Percentiles rank a stretch among this genome's conserved stretches.
Conservation (phyloP, 495 filamentous ascomycete species). For the Neurospora hispaniola region DNA sequence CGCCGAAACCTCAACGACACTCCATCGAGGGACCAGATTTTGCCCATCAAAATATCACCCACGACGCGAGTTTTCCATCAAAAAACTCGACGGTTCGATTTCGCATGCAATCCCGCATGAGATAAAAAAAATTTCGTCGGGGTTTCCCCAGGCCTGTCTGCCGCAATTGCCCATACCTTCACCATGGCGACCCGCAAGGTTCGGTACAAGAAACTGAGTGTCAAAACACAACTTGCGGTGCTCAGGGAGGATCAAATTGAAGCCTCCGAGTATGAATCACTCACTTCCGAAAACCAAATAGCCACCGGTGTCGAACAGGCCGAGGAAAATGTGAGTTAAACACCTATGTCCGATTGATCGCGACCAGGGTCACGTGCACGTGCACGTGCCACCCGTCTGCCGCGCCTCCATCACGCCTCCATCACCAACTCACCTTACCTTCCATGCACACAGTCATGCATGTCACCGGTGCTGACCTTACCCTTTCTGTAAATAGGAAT, state of each 20-base stretch:
- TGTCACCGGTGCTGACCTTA: slow-evolving; percentile 19
- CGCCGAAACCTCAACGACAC: slow-evolving; percentile 52
- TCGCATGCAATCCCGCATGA: slow-evolving; percentile 45
- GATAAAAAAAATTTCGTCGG: slow-evolving; percentile 31
- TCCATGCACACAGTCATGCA: not conserved
- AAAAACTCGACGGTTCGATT: slow-evolving; percentile 44
- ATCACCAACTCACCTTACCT: slow-evolving; percentile 21
- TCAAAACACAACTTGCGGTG: slow-evolving; percentile 75
- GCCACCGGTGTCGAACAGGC: slow-evolving; percentile 94
- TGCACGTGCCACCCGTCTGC: slow-evolving; percentile 41
- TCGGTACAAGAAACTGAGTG: slow-evolving; percentile 84
- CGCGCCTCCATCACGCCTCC: slow-evolving; percentile 13
- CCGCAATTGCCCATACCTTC: slow-evolving; percentile 31
- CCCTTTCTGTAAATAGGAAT: slow-evolving; percentile 56
- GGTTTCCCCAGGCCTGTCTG: slow-evolving; percentile 37
- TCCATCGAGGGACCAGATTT: slow-evolving; percentile 46
- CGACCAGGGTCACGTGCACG: slow-evolving; percentile 28
- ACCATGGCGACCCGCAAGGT: slow-evolving; percentile 60
- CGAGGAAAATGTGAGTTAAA: slow-evolving; percentile 84
- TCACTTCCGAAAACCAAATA: slow-evolving; percentile 53
- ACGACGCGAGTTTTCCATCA: slow-evolving; percentile 39
- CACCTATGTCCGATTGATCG: slow-evolving; percentile 32
- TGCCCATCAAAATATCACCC: slow-evolving; percentile 48
- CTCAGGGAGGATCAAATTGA: slow-evolving; percentile 87
- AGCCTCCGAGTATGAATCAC: slow-evolving; percentile 48